These are phyloP conservation scores for Teratosphaeria nubilosa DNA, from an alignment of 2,329 filamentous ascomycete species.

Conservation along the genomic window DNA sequence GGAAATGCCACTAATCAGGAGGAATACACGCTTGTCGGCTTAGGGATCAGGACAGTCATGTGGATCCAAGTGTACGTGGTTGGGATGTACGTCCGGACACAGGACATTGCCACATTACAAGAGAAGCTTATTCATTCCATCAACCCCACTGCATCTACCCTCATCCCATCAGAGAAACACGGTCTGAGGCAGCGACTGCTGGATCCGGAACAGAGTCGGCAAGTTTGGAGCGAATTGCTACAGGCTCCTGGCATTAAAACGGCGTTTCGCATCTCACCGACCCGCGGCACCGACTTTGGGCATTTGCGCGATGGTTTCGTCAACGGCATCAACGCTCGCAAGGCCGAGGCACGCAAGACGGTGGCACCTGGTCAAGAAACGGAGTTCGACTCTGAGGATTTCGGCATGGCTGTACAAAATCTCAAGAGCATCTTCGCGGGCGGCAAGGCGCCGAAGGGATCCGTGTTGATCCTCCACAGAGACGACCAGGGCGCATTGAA, in stretches of 20 bases:
- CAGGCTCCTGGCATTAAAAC: constrained; percentile 59
- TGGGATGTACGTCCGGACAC: constrained; percentile 78
- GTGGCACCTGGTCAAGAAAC: constrained; percentile 23
- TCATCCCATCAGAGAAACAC: constrained; percentile 74
- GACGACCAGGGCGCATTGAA: constrained; percentile 55
- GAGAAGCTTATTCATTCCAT: constrained; percentile 64
- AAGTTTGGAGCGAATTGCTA: constrained; percentile 65
- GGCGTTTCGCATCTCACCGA: constrained; percentile 73
- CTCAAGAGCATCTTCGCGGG: constrained; percentile 79
- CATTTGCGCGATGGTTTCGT: constrained; percentile 90
- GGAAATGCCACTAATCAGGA: constrained; percentile 36
- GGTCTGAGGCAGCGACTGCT: constrained; percentile 58
- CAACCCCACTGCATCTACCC: constrained; percentile 66
- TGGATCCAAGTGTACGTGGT: constrained; percentile 93
- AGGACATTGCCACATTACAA: constrained; percentile 74
- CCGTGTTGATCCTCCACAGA: constrained; percentile 64
- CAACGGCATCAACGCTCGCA: constrained; percentile 66
- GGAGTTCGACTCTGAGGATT: constrained; percentile 60
- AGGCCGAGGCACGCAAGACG: constrained; percentile 45
- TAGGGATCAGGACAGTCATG: constrained; percentile 81
- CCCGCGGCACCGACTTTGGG: constrained; percentile 87
- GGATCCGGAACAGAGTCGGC: constrained; percentile 57
- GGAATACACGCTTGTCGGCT: constrained; percentile 77
- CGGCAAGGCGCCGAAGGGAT: constrained; percentile 65
- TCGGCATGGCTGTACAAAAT: constrained; percentile 61